Evolutionary conservation across 768 basidiomycete species (phyloP).

Genomic region (Xerocomus potaroensis): DNA sequence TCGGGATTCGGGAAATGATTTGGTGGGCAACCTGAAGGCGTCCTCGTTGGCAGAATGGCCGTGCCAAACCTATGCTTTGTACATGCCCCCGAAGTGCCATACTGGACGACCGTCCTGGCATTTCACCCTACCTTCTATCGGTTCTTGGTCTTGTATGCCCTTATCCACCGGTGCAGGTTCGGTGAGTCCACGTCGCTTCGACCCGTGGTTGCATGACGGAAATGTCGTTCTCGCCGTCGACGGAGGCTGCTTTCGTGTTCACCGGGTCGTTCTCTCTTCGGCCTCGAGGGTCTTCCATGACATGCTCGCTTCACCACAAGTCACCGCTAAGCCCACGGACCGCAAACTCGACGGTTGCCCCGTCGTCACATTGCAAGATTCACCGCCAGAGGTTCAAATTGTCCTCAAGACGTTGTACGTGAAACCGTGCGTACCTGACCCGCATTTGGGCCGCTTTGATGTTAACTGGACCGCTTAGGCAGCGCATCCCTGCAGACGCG

Average conservation of each 20-base stretch:
- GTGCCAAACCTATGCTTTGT: slow-evolving; percentile 24
- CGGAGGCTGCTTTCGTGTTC: slow-evolving; percentile 20
- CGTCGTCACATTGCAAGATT: slow-evolving; percentile 18
- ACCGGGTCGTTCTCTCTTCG: slow-evolving; percentile 19
- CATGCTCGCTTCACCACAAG: slow-evolving; percentile 14
- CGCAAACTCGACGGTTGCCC: slow-evolving; percentile 22
- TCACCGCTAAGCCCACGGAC: slow-evolving; percentile 6
- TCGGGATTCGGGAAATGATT: background rate
- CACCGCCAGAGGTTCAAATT: slow-evolving; percentile 22
- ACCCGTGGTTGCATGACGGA: slow-evolving; percentile 23
- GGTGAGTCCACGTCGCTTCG: slow-evolving; percentile 17
- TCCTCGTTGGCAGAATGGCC: slow-evolving; percentile 26
- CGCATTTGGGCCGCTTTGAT: background rate
- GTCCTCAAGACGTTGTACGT: slow-evolving; percentile 21
- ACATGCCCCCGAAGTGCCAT: slow-evolving; percentile 16
- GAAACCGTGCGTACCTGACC: slow-evolving; percentile 20
- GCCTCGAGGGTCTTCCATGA: slow-evolving; percentile 19
- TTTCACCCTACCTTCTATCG: slow-evolving; percentile 8
- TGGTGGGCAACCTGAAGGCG: no score
- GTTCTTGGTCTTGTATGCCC: slow-evolving; percentile 21
- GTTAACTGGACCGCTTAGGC: slow-evolving; percentile 14
- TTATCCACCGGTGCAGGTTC: slow-evolving; percentile 8
- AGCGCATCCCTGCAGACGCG: slow-evolving; percentile 16
- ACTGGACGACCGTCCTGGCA: slow-evolving; percentile 10
- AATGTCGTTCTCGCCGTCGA: slow-evolving; percentile 23